phyloP scores from a whole-genome alignment of 2,329 filamentous ascomycete species.

The Aspergillus sp. region DNA sequence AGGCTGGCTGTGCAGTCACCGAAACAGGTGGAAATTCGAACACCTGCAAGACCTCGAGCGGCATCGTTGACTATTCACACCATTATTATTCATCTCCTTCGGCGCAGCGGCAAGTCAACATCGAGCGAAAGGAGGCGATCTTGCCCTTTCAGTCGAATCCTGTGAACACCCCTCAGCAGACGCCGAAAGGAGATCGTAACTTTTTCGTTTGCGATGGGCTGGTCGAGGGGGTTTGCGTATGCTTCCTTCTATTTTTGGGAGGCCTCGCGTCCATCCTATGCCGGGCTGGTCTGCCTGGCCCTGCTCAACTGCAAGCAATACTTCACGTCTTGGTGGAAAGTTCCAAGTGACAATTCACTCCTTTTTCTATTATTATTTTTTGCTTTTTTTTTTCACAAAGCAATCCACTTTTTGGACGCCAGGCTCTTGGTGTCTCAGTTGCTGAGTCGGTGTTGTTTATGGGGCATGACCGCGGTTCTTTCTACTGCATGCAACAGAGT shows the following conservation, averaged over 20 bases:
- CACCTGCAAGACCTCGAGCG: neutral
- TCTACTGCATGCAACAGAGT: neutral
- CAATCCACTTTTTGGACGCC: too few relatives aligned
- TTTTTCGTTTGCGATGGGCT: neutral
- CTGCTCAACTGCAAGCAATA: neutral
- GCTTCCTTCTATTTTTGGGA: slow-evolving; percentile 17
- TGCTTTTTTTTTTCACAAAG: neutral
- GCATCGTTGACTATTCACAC: neutral
- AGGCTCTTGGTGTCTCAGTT: neutral
- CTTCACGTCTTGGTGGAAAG: neutral
- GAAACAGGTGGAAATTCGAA: neutral
- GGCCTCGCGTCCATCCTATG: slow-evolving; percentile 2
- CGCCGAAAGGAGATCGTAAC: neutral
- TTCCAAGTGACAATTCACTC: neutral
- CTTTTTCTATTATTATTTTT: neutral
- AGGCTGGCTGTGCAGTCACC: neutral
- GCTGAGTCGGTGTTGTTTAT: too few relatives aligned
- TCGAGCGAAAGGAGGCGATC: neutral
- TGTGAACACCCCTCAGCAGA: neutral
- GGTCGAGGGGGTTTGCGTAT: slow-evolving; percentile 16
- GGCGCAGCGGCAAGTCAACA: neutral
- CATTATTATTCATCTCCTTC: neutral
- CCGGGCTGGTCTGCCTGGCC: neutral
- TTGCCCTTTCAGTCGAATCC: neutral
- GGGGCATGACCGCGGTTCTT: neutral